These are phyloP conservation scores for Globisporangium emineosum DNA, from an alignment of 352 stramenopile genomes.

Conservation along the genomic window DNA sequence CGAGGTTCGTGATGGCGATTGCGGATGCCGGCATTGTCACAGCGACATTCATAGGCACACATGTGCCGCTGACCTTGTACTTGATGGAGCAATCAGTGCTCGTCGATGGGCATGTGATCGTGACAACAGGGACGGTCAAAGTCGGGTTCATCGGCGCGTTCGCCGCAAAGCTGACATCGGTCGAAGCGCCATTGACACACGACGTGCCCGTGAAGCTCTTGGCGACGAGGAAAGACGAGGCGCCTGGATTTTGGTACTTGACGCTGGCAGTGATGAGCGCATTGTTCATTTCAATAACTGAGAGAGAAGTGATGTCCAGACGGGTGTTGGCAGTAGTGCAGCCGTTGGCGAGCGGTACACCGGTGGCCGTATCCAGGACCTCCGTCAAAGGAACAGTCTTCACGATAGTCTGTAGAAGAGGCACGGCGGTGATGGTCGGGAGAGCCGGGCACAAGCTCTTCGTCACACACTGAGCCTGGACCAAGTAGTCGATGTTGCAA, in stretches of 20 bases:
- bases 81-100: background rate
- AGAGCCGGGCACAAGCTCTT: no score
- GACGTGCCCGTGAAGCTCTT: background rate
- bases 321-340: no score
- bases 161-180: background rate
- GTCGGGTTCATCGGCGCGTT: background rate
- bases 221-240: background rate
- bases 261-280: background rate
- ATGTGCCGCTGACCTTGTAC: slow-evolving; percentile 3
- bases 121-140: background rate
- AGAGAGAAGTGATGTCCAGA: background rate
- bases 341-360: no score
- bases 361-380: no score
- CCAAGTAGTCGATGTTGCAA: no score
- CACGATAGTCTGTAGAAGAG: no score
- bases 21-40: background rate
- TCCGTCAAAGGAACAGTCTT: no score
- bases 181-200: background rate
- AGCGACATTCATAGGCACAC: background rate
- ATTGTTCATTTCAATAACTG: background rate
- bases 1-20: no score
- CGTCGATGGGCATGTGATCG: background rate
- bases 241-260: background rate
- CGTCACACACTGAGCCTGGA: no score
- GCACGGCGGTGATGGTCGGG: no score